Conservation (phyloP, 75 land plant genomes). For the Cryptomeria japonica region DNA sequence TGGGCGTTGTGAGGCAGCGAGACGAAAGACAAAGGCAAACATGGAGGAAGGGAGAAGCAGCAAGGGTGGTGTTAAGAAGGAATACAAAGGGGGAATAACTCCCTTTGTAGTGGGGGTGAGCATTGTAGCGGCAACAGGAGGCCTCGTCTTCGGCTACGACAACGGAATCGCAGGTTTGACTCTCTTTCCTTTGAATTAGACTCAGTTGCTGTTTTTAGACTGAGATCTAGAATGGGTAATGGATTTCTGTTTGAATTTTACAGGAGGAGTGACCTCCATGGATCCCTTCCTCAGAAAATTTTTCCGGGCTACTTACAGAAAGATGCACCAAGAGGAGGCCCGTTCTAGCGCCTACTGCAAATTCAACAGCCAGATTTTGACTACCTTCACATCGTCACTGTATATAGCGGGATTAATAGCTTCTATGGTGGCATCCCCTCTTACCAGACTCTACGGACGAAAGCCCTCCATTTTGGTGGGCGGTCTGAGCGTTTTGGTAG, state of each 20-base stretch:
- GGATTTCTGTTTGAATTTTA: neutral
- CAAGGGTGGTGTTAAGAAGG: neutral
- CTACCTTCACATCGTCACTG: constrained; percentile 15
- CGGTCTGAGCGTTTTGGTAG: constrained; percentile 24
- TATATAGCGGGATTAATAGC: constrained; percentile 14
- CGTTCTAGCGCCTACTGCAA: neutral
- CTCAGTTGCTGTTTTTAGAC: too few relatives aligned
- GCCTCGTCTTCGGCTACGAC: neutral
- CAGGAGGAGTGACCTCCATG: constrained; percentile 24
- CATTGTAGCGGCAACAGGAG: constrained; percentile 37
- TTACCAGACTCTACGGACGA: constrained; percentile 5
- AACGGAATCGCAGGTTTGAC: constrained; percentile 30
- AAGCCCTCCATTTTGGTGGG: constrained; percentile 16
- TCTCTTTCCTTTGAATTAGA: neutral
- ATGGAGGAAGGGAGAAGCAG: too few relatives aligned
- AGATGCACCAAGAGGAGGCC: neutral
- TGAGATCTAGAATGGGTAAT: too few relatives aligned
- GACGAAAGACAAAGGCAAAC: too few relatives aligned
- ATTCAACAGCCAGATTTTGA: constrained; percentile 8
- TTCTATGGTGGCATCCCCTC: constrained; percentile 4
- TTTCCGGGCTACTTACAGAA: constrained; percentile 11
- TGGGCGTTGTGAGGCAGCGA: too few relatives aligned
- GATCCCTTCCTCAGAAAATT: constrained; percentile 18
- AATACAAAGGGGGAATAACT: constrained; percentile 18
- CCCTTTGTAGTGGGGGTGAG: constrained; percentile 22